Evolutionary conservation across 108 stramenopile species (phyloP), one percentile per base, ranked within the genome.

Genomic region (Nitzschia palea): DNA sequence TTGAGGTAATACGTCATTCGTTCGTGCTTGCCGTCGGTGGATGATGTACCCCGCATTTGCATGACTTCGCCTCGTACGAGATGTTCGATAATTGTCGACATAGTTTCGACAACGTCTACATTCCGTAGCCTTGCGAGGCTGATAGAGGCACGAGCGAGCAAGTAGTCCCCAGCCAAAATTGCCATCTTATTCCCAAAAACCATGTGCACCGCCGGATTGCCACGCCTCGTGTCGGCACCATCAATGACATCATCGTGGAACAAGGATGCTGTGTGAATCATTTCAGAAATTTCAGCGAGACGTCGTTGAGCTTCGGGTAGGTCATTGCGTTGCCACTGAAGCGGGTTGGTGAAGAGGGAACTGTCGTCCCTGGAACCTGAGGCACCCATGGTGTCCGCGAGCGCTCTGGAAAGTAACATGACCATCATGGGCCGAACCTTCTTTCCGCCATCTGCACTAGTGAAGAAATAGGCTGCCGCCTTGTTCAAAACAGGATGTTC

Each of bases 141-240:
- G 42, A 99, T 92, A 30, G 91, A 95, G 17, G 98, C 97, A 6
- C 96, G 74, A 3, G 98, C 97, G 36, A 99, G 78, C n/a, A 99
- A 71, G 63, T 97, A 99, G 70, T 99, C 98, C 23, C 98, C 98
- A 10, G 97, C 98, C 52, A 99, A 77, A 51, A 99, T 97, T 15
- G 98, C 98, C 81, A 98, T 89, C 74, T 99, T 99, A 81, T 98
- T 98, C 6, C 98, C 98, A 79, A 98, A 99, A 14, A 90, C 87
- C 25, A 73, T 79, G 59, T 98, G 97, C 37, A 96, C 96, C 18
- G 96, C 81, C 1, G 95, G 82, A n/a, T 80, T 74, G 2, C 96
- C 96, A 4, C 98, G 81, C 1, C 98, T 90, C 32, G 93, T 96
- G 63, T 97, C 96, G 27, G 97, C 88, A 52, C 86, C 89, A 58